phyloP scores from a whole-genome alignment of 2,329 filamentous ascomycete species.

The Pseudocercospora ulei region DNA sequence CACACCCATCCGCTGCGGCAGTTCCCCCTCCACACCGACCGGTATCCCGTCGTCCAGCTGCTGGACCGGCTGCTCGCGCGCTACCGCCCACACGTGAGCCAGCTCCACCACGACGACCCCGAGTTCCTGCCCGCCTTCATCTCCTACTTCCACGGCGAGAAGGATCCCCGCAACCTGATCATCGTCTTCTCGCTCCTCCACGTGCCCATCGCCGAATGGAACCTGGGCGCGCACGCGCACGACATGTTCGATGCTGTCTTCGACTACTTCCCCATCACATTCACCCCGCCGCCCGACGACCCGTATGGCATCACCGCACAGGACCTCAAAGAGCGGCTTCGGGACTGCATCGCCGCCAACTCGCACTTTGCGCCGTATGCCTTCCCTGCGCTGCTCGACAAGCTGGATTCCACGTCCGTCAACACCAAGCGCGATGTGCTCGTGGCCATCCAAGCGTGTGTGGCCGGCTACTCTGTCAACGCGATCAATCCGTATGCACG shows the following conservation, averaged over 20 bases:
- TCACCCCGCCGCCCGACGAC: conserved; percentile 58
- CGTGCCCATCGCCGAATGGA: conserved; percentile 60
- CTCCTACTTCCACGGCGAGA: conserved; percentile 57
- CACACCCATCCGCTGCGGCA: conserved; percentile 52
- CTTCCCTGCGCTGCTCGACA: conserved; percentile 58
- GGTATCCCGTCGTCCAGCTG: conserved; percentile 54
- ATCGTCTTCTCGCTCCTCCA: conserved; percentile 58
- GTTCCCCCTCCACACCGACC: conserved; percentile 51
- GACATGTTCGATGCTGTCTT: conserved; percentile 59
- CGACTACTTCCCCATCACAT: conserved; percentile 64
- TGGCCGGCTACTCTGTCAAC: conserved; percentile 49
- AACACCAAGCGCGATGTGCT: conserved; percentile 61
- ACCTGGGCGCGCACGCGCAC: conserved; percentile 51
- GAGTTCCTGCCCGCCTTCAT: conserved; percentile 54
- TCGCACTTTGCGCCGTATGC: conserved; percentile 55
- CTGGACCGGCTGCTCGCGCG: conserved; percentile 53
- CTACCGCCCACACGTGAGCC: conserved; percentile 49
- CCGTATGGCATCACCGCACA: conserved; percentile 61
- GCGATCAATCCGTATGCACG: conserved; percentile 55
- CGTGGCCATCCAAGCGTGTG: conserved; percentile 52
- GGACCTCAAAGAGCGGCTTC: conserved; percentile 54
- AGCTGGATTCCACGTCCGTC: conserved; percentile 58
- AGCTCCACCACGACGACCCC: conserved; percentile 45
- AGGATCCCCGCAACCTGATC: conserved; percentile 61
- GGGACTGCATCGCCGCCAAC: conserved; percentile 55